Percentiles rank a stretch among this genome's conserved stretches.
Evolutionary conservation across 495 filamentous ascomycete genomes (phyloP).

Genomic region (Podospora pseudocomata): DNA sequence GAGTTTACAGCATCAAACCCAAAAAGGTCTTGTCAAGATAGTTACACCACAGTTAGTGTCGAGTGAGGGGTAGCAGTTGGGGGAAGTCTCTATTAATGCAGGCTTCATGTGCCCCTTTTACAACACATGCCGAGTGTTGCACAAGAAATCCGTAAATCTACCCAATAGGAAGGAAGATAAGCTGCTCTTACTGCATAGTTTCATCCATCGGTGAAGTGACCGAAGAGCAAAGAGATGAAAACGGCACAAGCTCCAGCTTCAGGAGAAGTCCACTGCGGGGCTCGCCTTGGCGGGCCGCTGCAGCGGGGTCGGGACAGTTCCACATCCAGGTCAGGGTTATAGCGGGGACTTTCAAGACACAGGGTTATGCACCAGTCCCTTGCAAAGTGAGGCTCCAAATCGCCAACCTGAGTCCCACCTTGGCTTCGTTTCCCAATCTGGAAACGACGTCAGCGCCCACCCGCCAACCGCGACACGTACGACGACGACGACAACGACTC

Average conservation of each 20-base stretch:
- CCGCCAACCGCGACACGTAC: background rate
- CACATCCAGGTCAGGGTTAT: background rate
- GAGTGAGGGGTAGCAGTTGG: background rate
- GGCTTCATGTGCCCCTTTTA: background rate
- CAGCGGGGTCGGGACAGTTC: constrained; percentile 8
- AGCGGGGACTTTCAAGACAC: background rate
- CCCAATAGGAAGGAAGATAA: background rate
- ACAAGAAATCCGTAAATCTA: background rate
- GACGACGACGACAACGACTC: background rate
- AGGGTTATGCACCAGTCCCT: background rate
- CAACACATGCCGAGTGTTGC: background rate
- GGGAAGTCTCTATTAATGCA: background rate
- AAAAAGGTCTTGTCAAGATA: background rate
- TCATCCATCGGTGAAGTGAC: background rate
- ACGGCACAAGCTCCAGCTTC: background rate
- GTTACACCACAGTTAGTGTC: background rate
- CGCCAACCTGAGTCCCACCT: constrained; percentile 5
- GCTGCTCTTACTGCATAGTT: background rate
- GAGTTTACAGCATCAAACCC: background rate
- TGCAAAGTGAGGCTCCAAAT: constrained; percentile 14
- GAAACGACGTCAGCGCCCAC: constrained; percentile 13
- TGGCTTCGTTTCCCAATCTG: constrained; percentile 10
- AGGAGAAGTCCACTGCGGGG: constrained; percentile 5
- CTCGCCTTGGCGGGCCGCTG: background rate
- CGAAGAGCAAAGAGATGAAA: background rate